Base-by-base conservation (phyloP, 192 early-diverging fungal genomes). In the Lobosporangium transversale region DNA sequence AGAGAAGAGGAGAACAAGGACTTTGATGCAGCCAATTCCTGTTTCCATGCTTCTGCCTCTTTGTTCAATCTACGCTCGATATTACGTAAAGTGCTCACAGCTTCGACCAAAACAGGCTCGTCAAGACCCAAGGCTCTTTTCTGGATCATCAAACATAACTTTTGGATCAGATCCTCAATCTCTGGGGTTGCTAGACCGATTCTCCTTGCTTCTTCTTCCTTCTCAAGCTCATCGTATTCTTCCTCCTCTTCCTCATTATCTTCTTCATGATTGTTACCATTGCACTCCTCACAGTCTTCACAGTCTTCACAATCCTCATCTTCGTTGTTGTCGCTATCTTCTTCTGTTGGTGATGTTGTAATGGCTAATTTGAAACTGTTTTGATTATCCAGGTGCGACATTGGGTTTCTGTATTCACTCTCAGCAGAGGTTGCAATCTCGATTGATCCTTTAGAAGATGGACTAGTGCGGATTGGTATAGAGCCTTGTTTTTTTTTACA, bases 91-190 rank as follows among this genome's bases (percentile, higher is more conserved):
- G 59, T 56, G 27, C 63, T 56, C 14, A 76, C 59, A 12, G 73
- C 73, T 18, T 66, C 62, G 0, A 76, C 30, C 58, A 76, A 20
- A 12, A 76, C 48, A 42, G 73, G 64, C 31, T 76, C 73, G 31
- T 76, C 63, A 27, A 76, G 30, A 9, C 56, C 73, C 31, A 76
- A 35, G 17, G 67, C 73, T 2, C 73, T 65, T 30, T 67, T 76
- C 35, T 76, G 73, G 23, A 67, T 67, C 65, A 76, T 66, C 4
- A 31, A 37, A 32, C 73, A 76, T n/a, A 76, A 31, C 36, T 76
- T 76, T 29, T 76, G 73, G 8, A 76, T 48, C 42, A 76, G 66
- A 18, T 67, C 73, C n/a, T 76, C 73, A 21, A 76, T 67, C 53
- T 76, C 73, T 5, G 4, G 21, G 0, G 73, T 76, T 4, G 73